phyloP scores from a whole-genome alignment of 306 rosid genomes.

The Rosa multiflora region DNA sequence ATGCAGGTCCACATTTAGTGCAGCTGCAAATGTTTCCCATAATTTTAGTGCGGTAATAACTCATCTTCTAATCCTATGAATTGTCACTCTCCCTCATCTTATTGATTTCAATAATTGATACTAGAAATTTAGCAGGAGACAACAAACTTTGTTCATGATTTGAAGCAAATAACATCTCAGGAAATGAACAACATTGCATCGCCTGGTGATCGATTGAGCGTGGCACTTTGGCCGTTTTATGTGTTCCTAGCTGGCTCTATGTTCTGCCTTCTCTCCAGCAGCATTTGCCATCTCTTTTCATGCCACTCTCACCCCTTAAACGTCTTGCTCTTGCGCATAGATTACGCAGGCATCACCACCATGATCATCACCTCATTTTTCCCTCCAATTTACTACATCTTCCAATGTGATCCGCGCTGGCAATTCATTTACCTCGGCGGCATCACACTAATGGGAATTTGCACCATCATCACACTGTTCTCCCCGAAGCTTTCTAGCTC shows the following conservation, averaged over 20 bases:
- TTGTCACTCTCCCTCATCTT: background rate
- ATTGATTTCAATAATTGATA: background rate
- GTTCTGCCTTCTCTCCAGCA: constrained; percentile 94
- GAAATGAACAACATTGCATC: constrained; percentile 29
- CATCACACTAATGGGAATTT: constrained; percentile 75
- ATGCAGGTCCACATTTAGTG: constrained; percentile 58
- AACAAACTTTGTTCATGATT: constrained; percentile 41
- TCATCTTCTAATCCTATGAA: constrained; percentile 1
- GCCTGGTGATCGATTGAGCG: constrained; percentile 3
- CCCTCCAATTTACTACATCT: constrained; percentile 92
- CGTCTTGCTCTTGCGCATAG: constrained; percentile 58
- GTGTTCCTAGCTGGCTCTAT: constrained; percentile 85
- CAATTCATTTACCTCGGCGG: constrained; percentile 76
- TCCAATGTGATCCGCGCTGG: constrained; percentile 85
- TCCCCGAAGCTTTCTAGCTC: constrained; percentile 56
- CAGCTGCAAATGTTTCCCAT: constrained; percentile 59
- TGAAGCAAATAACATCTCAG: constrained; percentile 45
- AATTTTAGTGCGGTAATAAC: constrained; percentile 43
- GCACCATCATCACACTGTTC: constrained; percentile 66
- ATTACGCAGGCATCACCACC: constrained; percentile 72
- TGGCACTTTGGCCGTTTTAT: constrained; percentile 84
- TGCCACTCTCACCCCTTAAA: constrained; percentile 72
- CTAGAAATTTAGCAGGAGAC: constrained; percentile 49
- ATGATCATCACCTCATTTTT: constrained; percentile 97
- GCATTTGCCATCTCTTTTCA: constrained; percentile 87